Evolutionary conservation across 2,329 filamentous ascomycete genomes (phyloP).

Genomic region (Lojkania enalia): DNA sequence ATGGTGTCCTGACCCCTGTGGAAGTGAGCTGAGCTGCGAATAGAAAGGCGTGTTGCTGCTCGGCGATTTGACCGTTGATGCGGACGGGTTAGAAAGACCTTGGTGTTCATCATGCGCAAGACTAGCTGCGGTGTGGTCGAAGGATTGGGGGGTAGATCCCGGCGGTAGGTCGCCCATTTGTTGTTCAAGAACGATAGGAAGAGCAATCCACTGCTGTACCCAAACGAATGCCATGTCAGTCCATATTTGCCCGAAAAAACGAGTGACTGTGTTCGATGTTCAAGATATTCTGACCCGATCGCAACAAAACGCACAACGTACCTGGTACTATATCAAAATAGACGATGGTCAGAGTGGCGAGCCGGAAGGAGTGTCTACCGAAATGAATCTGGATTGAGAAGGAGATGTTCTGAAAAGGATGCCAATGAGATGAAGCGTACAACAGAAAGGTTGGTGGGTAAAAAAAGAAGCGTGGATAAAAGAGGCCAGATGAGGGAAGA

Average conservation of each 20-base stretch:
- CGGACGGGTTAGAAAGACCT: constrained; percentile 12
- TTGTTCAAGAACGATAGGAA: constrained; percentile 45
- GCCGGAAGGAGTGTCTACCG: constrained; percentile 33
- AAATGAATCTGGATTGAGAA: constrained; percentile 27
- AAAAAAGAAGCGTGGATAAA: constrained; percentile 41
- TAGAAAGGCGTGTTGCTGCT: constrained; percentile 39
- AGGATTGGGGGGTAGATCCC: constrained; percentile 32
- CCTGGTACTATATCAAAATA: constrained; percentile 39
- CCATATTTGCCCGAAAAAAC: constrained; percentile 32
- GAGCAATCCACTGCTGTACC: constrained; percentile 49
- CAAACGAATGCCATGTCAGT: constrained; percentile 49
- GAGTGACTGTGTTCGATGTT: constrained; percentile 13
- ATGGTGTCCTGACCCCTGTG: constrained; percentile 31
- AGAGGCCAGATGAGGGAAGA: constrained; percentile 37
- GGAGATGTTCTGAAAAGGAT: constrained; percentile 26
- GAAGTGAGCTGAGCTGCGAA: constrained; percentile 41
- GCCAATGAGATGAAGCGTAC: constrained; percentile 37
- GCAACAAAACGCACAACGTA: constrained; percentile 32
- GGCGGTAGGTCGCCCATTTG: constrained; percentile 47
- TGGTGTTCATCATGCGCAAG: constrained; percentile 33
- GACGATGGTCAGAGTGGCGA: constrained; percentile 34
- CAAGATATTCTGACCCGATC: constrained; percentile 9
- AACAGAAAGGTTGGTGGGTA: constrained; percentile 32
- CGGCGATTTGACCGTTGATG: constrained; percentile 23
- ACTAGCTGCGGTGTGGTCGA: constrained; percentile 34